A percentile compares a stretch with the other conserved stretches of the same genome.
Evolutionary conservation across 805 yeast species (phyloP).

Genomic region (Wickerhamomyces xylosicus): DNA sequence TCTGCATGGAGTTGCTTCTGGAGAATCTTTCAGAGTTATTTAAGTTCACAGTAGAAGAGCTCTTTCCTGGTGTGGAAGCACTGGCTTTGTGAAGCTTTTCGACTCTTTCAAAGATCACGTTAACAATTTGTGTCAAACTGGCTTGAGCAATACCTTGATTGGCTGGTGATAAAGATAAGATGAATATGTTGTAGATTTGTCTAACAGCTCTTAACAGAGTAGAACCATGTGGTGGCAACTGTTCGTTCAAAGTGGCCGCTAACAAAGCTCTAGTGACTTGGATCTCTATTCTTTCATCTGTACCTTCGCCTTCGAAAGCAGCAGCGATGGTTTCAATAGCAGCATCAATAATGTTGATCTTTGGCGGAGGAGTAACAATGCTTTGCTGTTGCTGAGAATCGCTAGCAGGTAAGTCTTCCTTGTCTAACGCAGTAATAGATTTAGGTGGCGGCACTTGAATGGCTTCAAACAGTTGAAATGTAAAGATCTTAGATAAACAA

Average conservation of each 20-base stretch:
- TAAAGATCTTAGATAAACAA: constrained; percentile 76
- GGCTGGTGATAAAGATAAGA: constrained; percentile 67
- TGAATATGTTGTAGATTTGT: constrained; percentile 87
- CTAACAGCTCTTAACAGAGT: constrained; percentile 82
- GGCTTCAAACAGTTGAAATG: constrained; percentile 69
- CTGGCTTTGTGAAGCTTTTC: constrained; percentile 20
- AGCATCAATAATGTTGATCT: constrained; percentile 58
- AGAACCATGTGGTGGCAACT: constrained; percentile 82
- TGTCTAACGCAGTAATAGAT: constrained; percentile 19
- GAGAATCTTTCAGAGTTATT: constrained; percentile 14
- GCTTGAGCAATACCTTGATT: constrained; percentile 96
- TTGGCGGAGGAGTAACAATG: constrained; percentile 33
- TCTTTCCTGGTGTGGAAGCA: constrained; percentile 9
- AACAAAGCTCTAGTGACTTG: constrained; percentile 90
- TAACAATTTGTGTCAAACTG: constrained; percentile 81
- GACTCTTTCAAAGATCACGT: constrained; percentile 72
- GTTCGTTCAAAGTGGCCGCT: constrained; percentile 75
- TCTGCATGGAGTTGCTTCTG: not conserved
- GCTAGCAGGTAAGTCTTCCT: constrained; percentile 9
- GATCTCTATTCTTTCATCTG: constrained; percentile 80
- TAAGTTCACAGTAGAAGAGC: constrained; percentile 17
- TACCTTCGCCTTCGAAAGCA: constrained; percentile 86
- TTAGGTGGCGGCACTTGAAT: constrained; percentile 38
- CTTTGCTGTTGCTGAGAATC: constrained; percentile 19
- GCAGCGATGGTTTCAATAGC: constrained; percentile 78